A percentile compares a stretch with the other conserved stretches of the same genome.
phyloP scores from a whole-genome alignment of 768 basidiomycete species.

The Amanita molliuscula region DNA sequence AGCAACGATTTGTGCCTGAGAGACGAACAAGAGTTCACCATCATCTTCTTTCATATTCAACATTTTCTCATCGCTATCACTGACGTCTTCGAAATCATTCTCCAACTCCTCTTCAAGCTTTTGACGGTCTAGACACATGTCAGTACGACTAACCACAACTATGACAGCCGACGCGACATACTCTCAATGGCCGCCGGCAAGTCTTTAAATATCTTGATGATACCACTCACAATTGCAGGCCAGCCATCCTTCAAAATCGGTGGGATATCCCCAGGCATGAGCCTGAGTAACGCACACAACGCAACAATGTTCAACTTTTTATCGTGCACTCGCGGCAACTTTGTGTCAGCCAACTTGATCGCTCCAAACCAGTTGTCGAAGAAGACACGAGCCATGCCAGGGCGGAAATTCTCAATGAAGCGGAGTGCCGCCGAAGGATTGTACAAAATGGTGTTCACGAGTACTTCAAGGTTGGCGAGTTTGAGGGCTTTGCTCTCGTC shows the following conservation, averaged over 20 bases:
- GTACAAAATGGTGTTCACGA: slow-evolving; percentile 77
- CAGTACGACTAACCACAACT: slow-evolving; percentile 23
- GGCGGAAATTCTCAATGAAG: slow-evolving; percentile 52
- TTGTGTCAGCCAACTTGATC: slow-evolving; percentile 41
- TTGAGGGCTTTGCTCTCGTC: slow-evolving; percentile 53
- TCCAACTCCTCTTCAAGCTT: slow-evolving; percentile 41
- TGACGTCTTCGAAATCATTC: slow-evolving; percentile 31
- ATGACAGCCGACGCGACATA: slow-evolving; percentile 16
- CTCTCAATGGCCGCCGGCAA: slow-evolving; percentile 70
- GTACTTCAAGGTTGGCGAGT: slow-evolving; percentile 73
- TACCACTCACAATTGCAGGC: slow-evolving; percentile 63
- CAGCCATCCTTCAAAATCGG: slow-evolving; percentile 57
- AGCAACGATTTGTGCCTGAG: not conserved
- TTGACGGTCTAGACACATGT: slow-evolving; percentile 50
- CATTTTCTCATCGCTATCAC: slow-evolving; percentile 41
- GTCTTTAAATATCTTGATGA: slow-evolving; percentile 65
- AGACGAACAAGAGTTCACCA: slow-evolving; percentile 24
- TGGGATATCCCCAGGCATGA: slow-evolving; percentile 48
- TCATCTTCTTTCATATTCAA: slow-evolving; percentile 63
- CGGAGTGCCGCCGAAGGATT: slow-evolving; percentile 72
- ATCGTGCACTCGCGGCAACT: slow-evolving; percentile 80
- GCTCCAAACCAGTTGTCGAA: slow-evolving; percentile 79
- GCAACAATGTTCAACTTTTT: slow-evolving; percentile 77
- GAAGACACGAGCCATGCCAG: slow-evolving; percentile 61
- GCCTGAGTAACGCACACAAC: slow-evolving; percentile 66